phyloP scores from a whole-genome alignment of 768 basidiomycete species.

The Fistulinella prunicolor region DNA sequence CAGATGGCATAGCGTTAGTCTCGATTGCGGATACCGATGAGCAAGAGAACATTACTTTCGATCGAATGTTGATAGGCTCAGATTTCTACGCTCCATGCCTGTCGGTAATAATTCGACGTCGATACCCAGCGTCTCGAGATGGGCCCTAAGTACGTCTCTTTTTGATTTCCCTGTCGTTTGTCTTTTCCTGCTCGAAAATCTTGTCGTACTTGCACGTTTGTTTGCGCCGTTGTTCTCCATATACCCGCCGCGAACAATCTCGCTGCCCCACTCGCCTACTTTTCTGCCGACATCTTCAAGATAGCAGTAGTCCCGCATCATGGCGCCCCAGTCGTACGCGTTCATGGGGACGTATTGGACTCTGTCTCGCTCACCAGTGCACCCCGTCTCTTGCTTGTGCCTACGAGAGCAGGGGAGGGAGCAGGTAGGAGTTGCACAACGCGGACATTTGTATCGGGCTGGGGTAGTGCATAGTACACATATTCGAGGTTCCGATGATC shows the following conservation, averaged over 20 bases:
- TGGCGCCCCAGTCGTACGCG: constrained; percentile 75
- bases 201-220: constrained; percentile 14
- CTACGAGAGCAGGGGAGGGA: constrained; percentile 62
- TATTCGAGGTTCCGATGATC: constrained; percentile 19
- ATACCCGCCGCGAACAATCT: constrained; percentile 65
- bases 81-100: constrained; percentile 77
- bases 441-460: constrained; percentile 76
- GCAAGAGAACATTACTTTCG: constrained; percentile 54
- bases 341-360: constrained; percentile 78
- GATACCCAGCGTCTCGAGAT: constrained; percentile 66
- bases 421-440: constrained; percentile 69
- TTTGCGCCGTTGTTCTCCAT: constrained; percentile 22
- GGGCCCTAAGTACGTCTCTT: constrained; percentile 62
- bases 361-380: constrained; percentile 73
- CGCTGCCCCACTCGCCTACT: constrained; percentile 68
- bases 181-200: constrained; percentile 28
- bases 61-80: constrained; percentile 85
- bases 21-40: constrained; percentile 7
- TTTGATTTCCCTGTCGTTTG: constrained; percentile 43
- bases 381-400: constrained; percentile 64
- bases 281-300: constrained; percentile 80
- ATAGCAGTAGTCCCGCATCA: constrained; percentile 88
- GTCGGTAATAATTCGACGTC: constrained; percentile 72
- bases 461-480: constrained; percentile 52
- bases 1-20: constrained; percentile 13